These are phyloP conservation scores for Diospyros lotus DNA, from an alignment of 148 eudicot species.

Conservation along the genomic window DNA sequence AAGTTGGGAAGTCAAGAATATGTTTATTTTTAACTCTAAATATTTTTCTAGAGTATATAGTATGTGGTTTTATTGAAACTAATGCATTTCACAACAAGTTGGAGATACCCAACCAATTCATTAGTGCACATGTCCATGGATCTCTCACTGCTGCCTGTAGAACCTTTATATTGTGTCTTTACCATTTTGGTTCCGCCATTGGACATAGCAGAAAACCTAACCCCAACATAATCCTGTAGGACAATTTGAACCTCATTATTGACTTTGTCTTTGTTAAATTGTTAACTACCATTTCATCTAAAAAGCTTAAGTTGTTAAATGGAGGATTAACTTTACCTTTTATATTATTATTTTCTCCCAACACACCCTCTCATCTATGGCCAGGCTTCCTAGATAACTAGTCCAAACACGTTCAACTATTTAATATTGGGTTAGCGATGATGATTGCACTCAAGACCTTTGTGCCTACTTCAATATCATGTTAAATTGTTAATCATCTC, in stretches of 20 bases:
- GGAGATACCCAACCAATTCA: not conserved
- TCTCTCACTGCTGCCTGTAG: conserved; percentile 1
- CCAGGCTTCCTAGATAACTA: too few species aligned
- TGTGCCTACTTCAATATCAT: too few species aligned
- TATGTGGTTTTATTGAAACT: not conserved
- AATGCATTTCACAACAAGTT: not conserved
- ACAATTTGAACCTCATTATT: not conserved
- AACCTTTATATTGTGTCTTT: not conserved
- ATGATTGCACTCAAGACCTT: too few species aligned
- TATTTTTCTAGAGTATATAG: not conserved
- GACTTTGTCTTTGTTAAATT: too few species aligned
- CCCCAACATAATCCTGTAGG: not conserved
- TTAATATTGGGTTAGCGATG: too few species aligned
- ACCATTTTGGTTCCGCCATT: not conserved
- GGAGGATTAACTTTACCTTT: too few species aligned
- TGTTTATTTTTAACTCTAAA: not conserved
- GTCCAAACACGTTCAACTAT: too few species aligned
- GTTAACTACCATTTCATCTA: too few species aligned
- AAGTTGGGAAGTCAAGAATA: not conserved
- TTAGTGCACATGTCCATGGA: not conserved
- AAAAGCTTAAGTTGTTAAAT: too few species aligned
- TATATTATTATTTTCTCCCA: too few species aligned
- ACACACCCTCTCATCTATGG: too few species aligned
- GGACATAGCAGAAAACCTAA: not conserved
- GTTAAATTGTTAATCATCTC: too few species aligned